Conservation (phyloP, 2,329 filamentous ascomycete species). For the Aspergillus fructus region DNA sequence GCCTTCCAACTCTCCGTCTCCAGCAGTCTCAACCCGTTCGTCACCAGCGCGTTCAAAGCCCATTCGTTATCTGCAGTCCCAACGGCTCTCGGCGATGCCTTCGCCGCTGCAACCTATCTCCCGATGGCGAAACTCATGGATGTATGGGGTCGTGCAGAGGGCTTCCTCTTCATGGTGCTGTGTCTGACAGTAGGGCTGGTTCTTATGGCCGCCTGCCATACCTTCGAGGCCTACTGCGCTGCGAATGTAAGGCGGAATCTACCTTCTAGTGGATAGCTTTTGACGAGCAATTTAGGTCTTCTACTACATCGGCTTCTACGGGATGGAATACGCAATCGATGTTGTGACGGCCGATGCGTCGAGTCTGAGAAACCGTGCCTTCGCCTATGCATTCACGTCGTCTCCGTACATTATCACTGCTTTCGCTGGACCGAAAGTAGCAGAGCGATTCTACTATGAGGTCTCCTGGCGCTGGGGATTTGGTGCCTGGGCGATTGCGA, state of each 20-base stretch:
- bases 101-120: slow-evolving; percentile 57
- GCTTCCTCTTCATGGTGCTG: slow-evolving; percentile 51
- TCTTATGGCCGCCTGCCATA: slow-evolving; percentile 61
- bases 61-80: slow-evolving; percentile 56
- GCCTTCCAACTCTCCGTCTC: slow-evolving; percentile 35
- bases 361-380: slow-evolving; percentile 57
- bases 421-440: slow-evolving; percentile 57
- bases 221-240: slow-evolving; percentile 61
- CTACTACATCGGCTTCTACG: slow-evolving; percentile 58
- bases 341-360: slow-evolving; percentile 65
- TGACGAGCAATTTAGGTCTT: slow-evolving; percentile 46
- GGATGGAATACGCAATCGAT: slow-evolving; percentile 56
- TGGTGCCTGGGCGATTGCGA: slow-evolving; percentile 61
- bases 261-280: too few relatives aligned
- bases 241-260: slow-evolving; percentile 41
- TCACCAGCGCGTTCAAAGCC: slow-evolving; percentile 50
- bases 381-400: slow-evolving; percentile 61
- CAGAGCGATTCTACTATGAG: slow-evolving; percentile 46
- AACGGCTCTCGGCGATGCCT: slow-evolving; percentile 53
- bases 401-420: slow-evolving; percentile 65
- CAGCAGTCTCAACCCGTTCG: slow-evolving; percentile 44
- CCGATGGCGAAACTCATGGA: slow-evolving; percentile 64
- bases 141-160: slow-evolving; percentile 62
- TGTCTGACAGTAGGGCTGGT: slow-evolving; percentile 52
- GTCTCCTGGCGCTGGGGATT: slow-evolving; percentile 64